Conservation (phyloP, 2,329 filamentous ascomycete species). For the Trichoderma koningii region DNA sequence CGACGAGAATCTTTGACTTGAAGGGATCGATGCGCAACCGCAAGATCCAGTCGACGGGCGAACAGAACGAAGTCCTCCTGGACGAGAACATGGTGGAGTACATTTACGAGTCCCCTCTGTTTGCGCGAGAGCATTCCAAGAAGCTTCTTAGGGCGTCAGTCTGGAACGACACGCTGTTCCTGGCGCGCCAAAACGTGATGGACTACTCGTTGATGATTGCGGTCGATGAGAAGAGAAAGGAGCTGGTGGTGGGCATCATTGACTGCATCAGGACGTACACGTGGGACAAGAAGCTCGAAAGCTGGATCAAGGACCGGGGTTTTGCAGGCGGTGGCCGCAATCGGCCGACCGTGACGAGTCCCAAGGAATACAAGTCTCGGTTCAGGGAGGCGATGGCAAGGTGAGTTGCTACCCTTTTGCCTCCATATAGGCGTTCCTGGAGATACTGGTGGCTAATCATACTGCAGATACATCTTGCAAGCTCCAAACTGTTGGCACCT, state of each 20-base stretch:
- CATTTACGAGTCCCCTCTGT: conserved; percentile 95
- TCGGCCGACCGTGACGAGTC: conserved; percentile 91
- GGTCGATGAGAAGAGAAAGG: conserved; percentile 85
- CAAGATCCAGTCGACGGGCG: conserved; percentile 92
- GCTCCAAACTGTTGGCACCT: conserved; percentile 76
- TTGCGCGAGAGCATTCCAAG: conserved; percentile 93
- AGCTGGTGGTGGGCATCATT: conserved; percentile 96
- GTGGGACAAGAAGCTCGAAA: conserved; percentile 99
- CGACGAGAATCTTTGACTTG: conserved; percentile 88
- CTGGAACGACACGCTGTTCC: conserved; percentile 96
- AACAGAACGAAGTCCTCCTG: conserved; percentile 92
- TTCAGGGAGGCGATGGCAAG: conserved; percentile 97
- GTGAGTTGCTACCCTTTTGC: conserved; percentile 51
- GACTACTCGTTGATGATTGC: conserved; percentile 99
- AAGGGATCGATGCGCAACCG: conserved; percentile 99
- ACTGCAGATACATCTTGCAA: conserved; percentile 66
- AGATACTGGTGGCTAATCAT: background rate
- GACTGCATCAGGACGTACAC: conserved; percentile 98
- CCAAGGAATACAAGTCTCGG: conserved; percentile 94
- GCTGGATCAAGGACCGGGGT: conserved; percentile 97
- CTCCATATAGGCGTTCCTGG: background rate
- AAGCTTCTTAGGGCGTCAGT: conserved; percentile 88
- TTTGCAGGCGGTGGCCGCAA: conserved; percentile 76
- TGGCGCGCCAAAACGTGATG: conserved; percentile 96
- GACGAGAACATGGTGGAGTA: conserved; percentile 99